Evolutionary conservation across 805 yeast genomes (phyloP), one percentile per base, ranked within the genome.

Genomic region (Candida wancherniae): DNA sequence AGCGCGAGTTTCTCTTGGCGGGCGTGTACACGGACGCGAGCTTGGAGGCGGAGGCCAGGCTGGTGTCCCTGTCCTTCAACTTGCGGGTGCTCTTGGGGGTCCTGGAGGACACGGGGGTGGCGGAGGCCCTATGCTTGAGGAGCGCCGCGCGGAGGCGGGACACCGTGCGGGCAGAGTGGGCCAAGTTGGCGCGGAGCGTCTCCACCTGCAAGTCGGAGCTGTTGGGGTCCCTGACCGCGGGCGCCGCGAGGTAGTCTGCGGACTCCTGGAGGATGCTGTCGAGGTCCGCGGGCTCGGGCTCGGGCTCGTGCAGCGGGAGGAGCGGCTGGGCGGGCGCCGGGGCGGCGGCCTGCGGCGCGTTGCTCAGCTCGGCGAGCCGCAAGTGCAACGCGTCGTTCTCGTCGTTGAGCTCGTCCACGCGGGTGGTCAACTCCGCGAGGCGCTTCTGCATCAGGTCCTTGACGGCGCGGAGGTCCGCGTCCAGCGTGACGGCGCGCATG

Each of bases 81-180:
- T 48, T 51, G 10, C 32, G 19, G 15, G 36, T 12, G 12, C 42
- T 29, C 21, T 22, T 26, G 24, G 43, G 40, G 6, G 45, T 43
- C 65, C 26, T 69, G 9, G 36, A 7, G 2, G 45, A 25, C 15
- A 7, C n/a, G 4, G 17, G 71, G 8, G 55, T 47, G 8, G 45
- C 29, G 2, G 24, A 21, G 15, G 22, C 19, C 40, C 61, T 68
- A 28, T 59, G 53, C 48, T 72, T 75, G 37, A 71, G 50, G 7
- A 75, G 47, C 2, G 69, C 61, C 13, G 65, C 58, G 50, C 82
- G 71, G 39, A 82, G 63, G 44, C 71, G 77, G n/a, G 75, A 58
- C 28, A 83, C 76, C 2, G 77, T 71, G 38, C 69, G 66, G 45
- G 79, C 75, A 4, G 88, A 81, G 54, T 72, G 84, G 11, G 67